phyloP scores from a whole-genome alignment of 1,139 yeast species.

The Saccharomyces pastorianus region DNA sequence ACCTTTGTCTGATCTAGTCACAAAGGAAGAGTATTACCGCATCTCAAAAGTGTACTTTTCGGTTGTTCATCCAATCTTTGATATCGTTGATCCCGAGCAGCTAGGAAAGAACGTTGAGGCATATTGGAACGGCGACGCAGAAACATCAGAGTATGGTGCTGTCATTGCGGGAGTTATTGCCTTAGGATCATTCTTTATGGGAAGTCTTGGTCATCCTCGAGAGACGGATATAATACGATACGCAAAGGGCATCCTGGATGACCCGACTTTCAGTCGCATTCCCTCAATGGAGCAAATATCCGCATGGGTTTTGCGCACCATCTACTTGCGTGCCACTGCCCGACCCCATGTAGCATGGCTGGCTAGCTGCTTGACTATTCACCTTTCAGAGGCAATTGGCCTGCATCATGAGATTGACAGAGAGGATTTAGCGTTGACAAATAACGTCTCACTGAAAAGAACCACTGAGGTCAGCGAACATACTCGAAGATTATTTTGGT shows the following conservation, averaged over 20 bases:
- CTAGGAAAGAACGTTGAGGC: neutral
- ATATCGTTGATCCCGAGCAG: constrained; percentile 4
- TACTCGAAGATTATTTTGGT: constrained; percentile 9
- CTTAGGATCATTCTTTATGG: constrained; percentile 10
- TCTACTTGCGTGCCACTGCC: constrained; percentile 8
- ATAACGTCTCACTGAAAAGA: neutral
- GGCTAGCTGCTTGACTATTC: constrained; percentile 9
- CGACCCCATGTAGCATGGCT: constrained; percentile 11
- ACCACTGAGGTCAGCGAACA: constrained; percentile 1
- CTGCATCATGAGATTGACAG: constrained; percentile 9
- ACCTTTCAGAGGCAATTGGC: constrained; percentile 9
- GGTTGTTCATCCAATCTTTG: constrained; percentile 9
- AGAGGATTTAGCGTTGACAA: constrained; percentile 3
- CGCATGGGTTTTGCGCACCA: constrained; percentile 9
- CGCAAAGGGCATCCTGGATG: constrained; percentile 7
- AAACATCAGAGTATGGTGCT: constrained; percentile 6
- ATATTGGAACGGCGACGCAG: constrained; percentile 4
- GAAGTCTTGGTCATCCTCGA: constrained; percentile 9
- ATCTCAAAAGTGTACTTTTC: constrained; percentile 4
- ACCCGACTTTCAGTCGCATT: constrained; percentile 8
- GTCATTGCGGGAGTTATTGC: constrained; percentile 9
- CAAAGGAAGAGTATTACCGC: constrained; percentile 6
- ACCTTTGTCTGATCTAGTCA: constrained; percentile 1
- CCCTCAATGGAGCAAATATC: constrained; percentile 8
- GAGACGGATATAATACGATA: constrained; percentile 9